Conservation (phyloP, 495 filamentous ascomycete species). For the Aspergillus ellipticus region DNA sequence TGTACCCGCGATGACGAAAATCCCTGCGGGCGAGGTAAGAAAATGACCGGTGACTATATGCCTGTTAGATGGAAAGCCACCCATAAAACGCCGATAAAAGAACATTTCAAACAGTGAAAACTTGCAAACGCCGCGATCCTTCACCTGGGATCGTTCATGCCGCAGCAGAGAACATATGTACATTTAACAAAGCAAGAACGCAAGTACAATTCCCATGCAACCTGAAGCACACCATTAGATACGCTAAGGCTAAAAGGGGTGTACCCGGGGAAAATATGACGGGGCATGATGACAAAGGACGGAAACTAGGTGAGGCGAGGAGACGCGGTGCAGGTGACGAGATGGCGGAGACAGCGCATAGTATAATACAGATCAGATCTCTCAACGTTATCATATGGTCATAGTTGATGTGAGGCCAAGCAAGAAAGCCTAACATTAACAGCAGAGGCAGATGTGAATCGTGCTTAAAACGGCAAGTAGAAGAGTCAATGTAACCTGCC, state of each 20-base stretch:
- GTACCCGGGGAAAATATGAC: background rate
- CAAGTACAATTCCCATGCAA: background rate
- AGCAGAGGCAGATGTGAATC: background rate
- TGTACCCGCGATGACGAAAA: background rate
- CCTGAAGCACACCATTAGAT: background rate
- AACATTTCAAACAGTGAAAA: background rate
- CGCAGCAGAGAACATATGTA: constrained; percentile 1
- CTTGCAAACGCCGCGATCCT: background rate
- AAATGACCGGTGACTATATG: background rate
- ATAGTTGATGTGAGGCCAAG: background rate
- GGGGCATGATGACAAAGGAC: background rate
- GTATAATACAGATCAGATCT: constrained; percentile 4
- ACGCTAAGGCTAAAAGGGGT: background rate
- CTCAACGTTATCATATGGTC: constrained; percentile 4
- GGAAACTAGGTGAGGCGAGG: background rate
- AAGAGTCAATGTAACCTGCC: background rate
- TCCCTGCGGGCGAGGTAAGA: background rate
- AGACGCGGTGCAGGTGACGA: background rate
- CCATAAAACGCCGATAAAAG: background rate
- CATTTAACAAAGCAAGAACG: background rate
- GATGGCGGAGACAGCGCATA: background rate
- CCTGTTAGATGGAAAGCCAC: constrained; percentile 5
- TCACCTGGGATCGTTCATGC: background rate
- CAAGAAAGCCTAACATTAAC: background rate
- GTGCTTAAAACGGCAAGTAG: background rate